Evolutionary conservation across 73 alveolate genomes (phyloP).

Genomic region (Halteria grandinella): DNA sequence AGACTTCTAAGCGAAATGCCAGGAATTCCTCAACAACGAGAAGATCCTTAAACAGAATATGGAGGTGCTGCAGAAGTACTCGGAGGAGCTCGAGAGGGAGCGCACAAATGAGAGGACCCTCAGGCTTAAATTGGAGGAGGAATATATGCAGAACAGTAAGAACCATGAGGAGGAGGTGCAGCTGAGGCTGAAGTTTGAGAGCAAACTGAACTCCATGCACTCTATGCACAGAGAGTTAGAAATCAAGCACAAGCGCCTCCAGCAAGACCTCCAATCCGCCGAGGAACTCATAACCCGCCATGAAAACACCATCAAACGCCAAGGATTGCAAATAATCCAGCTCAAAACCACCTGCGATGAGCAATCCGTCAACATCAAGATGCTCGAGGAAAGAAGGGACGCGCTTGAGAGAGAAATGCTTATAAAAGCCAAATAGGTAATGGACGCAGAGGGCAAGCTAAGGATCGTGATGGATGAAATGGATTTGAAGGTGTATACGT

Average conservation of each 20-base stretch:
- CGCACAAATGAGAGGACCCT: conserved; percentile 49
- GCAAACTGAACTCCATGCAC: conserved; percentile 66
- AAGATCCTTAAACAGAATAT: conserved; percentile 24
- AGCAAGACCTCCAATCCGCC: background rate
- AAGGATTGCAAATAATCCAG: background rate
- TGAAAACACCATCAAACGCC: conserved; percentile 7
- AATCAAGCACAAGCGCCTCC: conserved; percentile 26
- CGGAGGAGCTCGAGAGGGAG: conserved; percentile 60
- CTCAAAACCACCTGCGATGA: conserved; percentile 10
- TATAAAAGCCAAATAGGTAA: conserved; percentile 2
- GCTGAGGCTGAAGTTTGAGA: conserved; percentile 71
- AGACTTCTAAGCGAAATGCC: conserved; percentile 46
- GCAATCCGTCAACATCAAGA: background rate
- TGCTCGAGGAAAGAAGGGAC: conserved; percentile 17
- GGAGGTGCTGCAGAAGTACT: conserved; percentile 38
- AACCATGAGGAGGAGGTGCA: conserved; percentile 82
- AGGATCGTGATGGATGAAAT: conserved; percentile 9
- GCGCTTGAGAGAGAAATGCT: conserved; percentile 17
- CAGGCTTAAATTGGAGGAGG: conserved; percentile 64
- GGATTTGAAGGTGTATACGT: conserved; percentile 18
- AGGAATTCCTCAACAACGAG: conserved; percentile 37
- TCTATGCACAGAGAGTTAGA: conserved; percentile 67
- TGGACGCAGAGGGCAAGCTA: background rate
- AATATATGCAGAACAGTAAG: conserved; percentile 62
- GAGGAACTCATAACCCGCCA: background rate